phyloP scores from a whole-genome alignment of 768 basidiomycete species.

The Leccinum pellstonianum region DNA sequence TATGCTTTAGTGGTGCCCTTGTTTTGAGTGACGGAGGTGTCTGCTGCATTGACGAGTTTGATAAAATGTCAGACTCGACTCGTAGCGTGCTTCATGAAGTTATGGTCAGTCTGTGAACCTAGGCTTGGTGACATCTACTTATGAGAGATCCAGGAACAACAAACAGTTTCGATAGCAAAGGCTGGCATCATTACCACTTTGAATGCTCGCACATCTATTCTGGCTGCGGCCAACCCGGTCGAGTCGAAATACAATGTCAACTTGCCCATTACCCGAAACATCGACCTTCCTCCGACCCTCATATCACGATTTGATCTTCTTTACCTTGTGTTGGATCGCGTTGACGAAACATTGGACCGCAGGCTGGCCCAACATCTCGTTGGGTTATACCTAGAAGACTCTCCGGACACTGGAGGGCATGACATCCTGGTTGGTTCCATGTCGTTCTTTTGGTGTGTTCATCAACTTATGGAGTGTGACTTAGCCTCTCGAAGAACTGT shows the following conservation, averaged over 20 bases:
- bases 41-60: constrained; percentile 98
- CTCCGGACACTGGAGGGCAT: constrained; percentile 51
- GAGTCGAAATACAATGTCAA: constrained; percentile 93
- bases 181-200: constrained; percentile 98
- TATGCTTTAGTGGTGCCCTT: constrained; percentile 71
- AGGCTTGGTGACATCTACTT: neutral
- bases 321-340: constrained; percentile 92
- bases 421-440: constrained; percentile 71
- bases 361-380: constrained; percentile 91
- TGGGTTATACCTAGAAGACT: constrained; percentile 90
- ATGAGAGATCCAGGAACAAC: constrained; percentile 77
- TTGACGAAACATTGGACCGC: constrained; percentile 86
- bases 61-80: constrained; percentile 98
- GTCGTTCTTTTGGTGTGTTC: neutral
- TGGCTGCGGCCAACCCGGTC: constrained; percentile 97
- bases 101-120: constrained; percentile 58
- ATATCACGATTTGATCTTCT: constrained; percentile 97
- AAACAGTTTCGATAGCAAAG: constrained; percentile 98
- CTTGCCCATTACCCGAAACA: constrained; percentile 90
- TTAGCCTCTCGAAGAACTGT: constrained; percentile 86
- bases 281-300: constrained; percentile 94
- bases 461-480: constrained; percentile 11
- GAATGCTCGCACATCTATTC: constrained; percentile 96
- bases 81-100: constrained; percentile 98
- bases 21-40: constrained; percentile 96